Base-by-base conservation (phyloP, 2,329 filamentous ascomycete species). In the Ploettnerulaceae sp. region DNA sequence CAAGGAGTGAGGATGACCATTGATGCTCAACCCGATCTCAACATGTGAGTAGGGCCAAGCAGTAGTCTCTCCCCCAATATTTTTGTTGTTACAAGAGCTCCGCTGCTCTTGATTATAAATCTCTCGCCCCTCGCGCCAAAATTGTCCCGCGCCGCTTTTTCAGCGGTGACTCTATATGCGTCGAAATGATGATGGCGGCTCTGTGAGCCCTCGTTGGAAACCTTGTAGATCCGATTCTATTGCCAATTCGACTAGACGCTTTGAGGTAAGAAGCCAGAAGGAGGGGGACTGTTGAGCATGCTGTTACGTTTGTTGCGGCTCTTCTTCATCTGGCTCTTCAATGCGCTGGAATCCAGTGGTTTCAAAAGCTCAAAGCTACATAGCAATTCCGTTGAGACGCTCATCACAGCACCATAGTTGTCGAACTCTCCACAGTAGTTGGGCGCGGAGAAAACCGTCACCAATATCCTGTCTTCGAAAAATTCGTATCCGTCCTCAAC, bases 391-490 rank as follows among this genome's bases (percentile, higher is more conserved):
- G 80, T 81, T 1, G 89, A 96, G 17, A 98, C 93, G 2, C 91
- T 95, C 93, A 98, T 98, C 57, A 97, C 90, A 11, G 93, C 93
- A 15, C 93, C 93, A 89, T 93, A 97, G 55, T 98, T 98, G 65
- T 98, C 93, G 57, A 98, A 98, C 67, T 98, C 93, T 57, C 93
- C 93, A 61, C 93, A 98, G 64, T 98, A 97, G 87, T 98, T 98
- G 20, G 93, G 93, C 39, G 93, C 93, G 54, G 89, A 96, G 66
- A 98, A 98, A 1, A 98, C 91, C 2, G 93, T 98, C 35, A 98
- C 93, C 49, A 98, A 69, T 35, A 96, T 86, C 48, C 93, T 79
- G 65, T 98, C 93, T 52, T 87, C 95, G 67, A 97, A 98, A 68
- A 98, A 98, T 63, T 98, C 93, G 68, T 98, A 98, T 8, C 93